Conservation (phyloP, 164 flowering plant genomes). For the Platanus orientalis region DNA sequence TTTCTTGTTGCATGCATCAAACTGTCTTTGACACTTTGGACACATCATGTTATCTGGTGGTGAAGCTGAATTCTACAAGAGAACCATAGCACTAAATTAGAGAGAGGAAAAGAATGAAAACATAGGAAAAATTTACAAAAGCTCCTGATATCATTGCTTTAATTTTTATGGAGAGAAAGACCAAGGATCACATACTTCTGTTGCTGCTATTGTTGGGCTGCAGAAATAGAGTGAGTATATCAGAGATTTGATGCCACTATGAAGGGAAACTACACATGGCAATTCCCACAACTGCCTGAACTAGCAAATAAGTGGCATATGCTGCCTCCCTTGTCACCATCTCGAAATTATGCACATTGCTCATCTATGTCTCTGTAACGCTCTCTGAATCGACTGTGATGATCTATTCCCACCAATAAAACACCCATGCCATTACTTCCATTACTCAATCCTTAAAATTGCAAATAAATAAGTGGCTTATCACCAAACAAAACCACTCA, state of each 20-base stretch:
- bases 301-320: slow-evolving; percentile 75
- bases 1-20: too few relatives aligned
- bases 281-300: slow-evolving; percentile 95
- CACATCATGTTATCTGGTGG: too few relatives aligned
- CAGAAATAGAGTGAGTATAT: slow-evolving; percentile 49
- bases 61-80: too few relatives aligned
- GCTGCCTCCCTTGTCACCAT: slow-evolving; percentile 91
- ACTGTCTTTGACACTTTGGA: too few relatives aligned
- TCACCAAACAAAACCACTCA: neutral
- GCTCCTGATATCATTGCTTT: neutral
- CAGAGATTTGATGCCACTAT: slow-evolving; percentile 79
- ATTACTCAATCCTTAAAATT: too few relatives aligned
- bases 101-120: too few relatives aligned
- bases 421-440: too few relatives aligned
- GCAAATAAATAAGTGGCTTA: too few relatives aligned
- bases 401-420: slow-evolving; percentile 42
- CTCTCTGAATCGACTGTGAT: slow-evolving; percentile 93
- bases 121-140: too few relatives aligned
- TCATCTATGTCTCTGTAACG: slow-evolving; percentile 89
- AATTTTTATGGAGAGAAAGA: neutral
- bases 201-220: slow-evolving; percentile 37
- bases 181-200: slow-evolving; percentile 22
- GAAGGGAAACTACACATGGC: slow-evolving; percentile 83
- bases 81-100: too few relatives aligned
- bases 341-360: slow-evolving; percentile 89